Base-by-base conservation (phyloP, 768 basidiomycete species). In the Lentinula raphanica region DNA sequence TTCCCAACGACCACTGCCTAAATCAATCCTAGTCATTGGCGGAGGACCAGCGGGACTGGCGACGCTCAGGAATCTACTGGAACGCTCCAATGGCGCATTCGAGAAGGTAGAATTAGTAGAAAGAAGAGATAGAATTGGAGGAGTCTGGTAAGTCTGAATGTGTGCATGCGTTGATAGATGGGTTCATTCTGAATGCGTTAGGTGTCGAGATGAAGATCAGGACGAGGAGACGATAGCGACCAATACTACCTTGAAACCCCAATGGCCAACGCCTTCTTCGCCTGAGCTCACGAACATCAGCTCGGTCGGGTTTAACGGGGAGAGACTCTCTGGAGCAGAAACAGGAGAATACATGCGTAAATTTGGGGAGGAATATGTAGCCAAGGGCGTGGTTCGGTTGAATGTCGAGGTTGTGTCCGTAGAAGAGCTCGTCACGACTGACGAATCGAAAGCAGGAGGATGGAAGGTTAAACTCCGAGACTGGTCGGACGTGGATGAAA, bases 11-110 rank as follows among this genome's bases (percentile, higher is more conserved):
- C n/a, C n/a, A n/a, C n/a, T n/a, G n/a, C n/a, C n/a, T n/a, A n/a
- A n/a, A n/a, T n/a, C n/a, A n/a, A 62, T 79, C 29, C 71, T 82
- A 9, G 62, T 83, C 56, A 67, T 83, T n/a, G 79, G 80, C 15
- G 79, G 74, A 0, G 81, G 80, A 1, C 74, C 80, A 12, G 69
- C 75, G 57, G 79, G 81, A 5, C 72, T 82, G 3, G 77, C 80
- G 5, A 67, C 77, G 12, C 72, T 80, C 13, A 75, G 79, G 19
- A 82, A 83, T 60, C 66, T 80, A 23, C 48, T 71, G 19, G 68
- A 74, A 46, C 68, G 42, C 44, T 48, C 46, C 25, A 36, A 71
- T 1, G 79, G 75, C 7, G 35, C 70, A 0, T 80, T 79, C 29
- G 74, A 73, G 1, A 68, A 69, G 15, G 79, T 82, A 0, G 74